These are phyloP conservation scores for Capsicum baccatum DNA, from an alignment of 257 asterid genomes.

Conservation along the genomic window DNA sequence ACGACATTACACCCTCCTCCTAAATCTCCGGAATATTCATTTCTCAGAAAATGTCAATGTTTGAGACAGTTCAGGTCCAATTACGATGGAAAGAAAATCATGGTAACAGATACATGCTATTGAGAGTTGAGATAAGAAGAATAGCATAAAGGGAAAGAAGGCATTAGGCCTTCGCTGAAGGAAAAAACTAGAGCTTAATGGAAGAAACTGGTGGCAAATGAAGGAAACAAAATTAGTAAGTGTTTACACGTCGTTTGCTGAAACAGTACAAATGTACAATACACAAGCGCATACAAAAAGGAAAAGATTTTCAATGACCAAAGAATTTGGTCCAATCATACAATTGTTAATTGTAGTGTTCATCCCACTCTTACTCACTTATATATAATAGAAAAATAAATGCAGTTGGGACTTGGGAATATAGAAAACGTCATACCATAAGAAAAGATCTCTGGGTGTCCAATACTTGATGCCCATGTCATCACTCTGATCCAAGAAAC, in stretches of 20 bases:
- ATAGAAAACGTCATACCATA: background rate
- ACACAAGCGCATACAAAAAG: background rate
- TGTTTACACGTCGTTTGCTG: background rate
- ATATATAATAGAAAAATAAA: background rate
- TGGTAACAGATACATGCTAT: no score
- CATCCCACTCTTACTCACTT: background rate
- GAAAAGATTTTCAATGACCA: background rate
- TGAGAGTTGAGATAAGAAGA: no score
- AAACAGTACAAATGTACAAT: background rate
- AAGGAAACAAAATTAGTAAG: background rate
- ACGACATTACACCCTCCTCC: no score
- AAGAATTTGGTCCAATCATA: background rate
- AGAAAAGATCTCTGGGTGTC: constrained; percentile 17
- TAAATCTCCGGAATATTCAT: no score
- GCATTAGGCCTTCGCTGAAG: background rate
- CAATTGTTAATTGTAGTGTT: background rate
- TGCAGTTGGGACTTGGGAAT: background rate
- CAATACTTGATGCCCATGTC: background rate
- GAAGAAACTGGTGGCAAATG: background rate
- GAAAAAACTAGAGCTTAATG: background rate
- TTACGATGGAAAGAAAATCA: no score
- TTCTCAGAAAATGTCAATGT: no score
- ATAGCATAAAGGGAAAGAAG: background rate
- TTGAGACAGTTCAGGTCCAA: no score
- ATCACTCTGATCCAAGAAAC: background rate